A percentile compares a stretch with the other conserved stretches of the same genome.
phyloP scores from a whole-genome alignment of 371 early-diverging fungal genomes.

The Mortierella sp. region DNA sequence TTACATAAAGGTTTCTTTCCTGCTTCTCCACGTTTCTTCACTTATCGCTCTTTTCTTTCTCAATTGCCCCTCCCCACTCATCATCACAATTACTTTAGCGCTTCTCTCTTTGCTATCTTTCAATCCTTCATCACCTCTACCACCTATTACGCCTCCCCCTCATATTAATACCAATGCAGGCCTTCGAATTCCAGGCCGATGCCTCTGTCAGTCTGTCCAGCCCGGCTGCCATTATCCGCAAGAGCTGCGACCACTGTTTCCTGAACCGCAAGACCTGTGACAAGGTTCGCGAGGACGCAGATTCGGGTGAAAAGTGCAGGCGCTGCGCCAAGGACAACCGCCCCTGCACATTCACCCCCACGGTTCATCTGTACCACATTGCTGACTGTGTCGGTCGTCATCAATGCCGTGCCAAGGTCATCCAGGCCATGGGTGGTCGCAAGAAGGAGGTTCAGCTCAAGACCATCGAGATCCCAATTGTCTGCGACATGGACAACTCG shows the following conservation, averaged over 20 bases:
- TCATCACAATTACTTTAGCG: neutral
- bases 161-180: constrained; percentile 44
- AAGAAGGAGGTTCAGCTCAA: constrained; percentile 53
- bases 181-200: constrained; percentile 57
- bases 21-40: neutral
- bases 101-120: neutral
- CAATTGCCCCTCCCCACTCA: neutral
- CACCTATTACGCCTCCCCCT: neutral
- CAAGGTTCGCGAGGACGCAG: constrained; percentile 52
- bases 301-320: constrained; percentile 54
- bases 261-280: constrained; percentile 57
- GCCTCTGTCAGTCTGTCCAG: constrained; percentile 46
- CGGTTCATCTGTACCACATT: constrained; percentile 56
- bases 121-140: neutral
- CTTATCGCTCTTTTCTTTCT: neutral
- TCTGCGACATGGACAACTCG: constrained; percentile 46
- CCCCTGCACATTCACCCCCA: constrained; percentile 56
- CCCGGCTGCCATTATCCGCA: constrained; percentile 54
- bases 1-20: neutral
- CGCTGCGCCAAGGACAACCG: constrained; percentile 57
- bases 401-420: constrained; percentile 57
- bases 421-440: constrained; percentile 57
- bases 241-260: constrained; percentile 57
- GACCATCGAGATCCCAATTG: constrained; percentile 56
- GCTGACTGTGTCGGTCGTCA: constrained; percentile 59